phyloP scores from a whole-genome alignment of 2,329 filamentous ascomycete genomes.

The Didymella glomerata region DNA sequence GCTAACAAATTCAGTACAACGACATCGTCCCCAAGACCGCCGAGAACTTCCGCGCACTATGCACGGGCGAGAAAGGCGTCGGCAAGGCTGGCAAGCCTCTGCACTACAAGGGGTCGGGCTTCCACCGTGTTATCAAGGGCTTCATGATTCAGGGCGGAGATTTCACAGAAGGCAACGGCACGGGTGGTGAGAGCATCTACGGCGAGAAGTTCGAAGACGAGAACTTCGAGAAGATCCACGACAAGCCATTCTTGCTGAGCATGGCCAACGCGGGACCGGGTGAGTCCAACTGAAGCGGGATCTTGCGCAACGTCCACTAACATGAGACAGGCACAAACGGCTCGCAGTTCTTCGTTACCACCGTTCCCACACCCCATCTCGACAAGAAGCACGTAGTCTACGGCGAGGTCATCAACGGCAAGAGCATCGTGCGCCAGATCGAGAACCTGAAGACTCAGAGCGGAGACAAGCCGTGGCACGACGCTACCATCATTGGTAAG shows the following conservation, averaged over 20 bases:
- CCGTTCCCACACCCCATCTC: conserved; percentile 90
- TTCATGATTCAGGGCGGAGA: conserved; percentile 99
- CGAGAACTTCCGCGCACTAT: conserved; percentile 94
- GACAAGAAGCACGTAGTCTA: conserved; percentile 98
- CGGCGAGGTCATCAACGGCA: conserved; percentile 90
- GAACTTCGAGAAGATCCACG: conserved; percentile 92
- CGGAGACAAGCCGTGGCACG: conserved; percentile 78
- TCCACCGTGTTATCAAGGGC: conserved; percentile 97
- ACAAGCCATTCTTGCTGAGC: conserved; percentile 89
- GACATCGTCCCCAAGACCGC: conserved; percentile 86
- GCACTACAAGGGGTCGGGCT: conserved; percentile 89
- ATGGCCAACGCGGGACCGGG: conserved; percentile 98
- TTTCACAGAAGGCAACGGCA: conserved; percentile 94
- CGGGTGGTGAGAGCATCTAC: conserved; percentile 96
- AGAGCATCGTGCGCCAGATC: conserved; percentile 87
- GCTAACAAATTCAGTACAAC: conserved; percentile 42
- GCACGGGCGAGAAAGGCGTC: conserved; percentile 90
- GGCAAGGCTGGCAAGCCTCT: conserved; percentile 84
- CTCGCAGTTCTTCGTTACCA: conserved; percentile 98
- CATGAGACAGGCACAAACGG: conserved; percentile 80
- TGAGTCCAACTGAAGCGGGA: conserved; percentile 54
- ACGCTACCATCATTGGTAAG: conserved; percentile 69
- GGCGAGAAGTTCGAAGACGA: conserved; percentile 97
- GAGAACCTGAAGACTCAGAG: conserved; percentile 80
- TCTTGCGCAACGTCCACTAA: conserved; percentile 14